Evolutionary conservation across 1,284 basidiomycete species (phyloP), one percentile per base, ranked within the genome.

Genomic region (Ceratobasidium papillatum): DNA sequence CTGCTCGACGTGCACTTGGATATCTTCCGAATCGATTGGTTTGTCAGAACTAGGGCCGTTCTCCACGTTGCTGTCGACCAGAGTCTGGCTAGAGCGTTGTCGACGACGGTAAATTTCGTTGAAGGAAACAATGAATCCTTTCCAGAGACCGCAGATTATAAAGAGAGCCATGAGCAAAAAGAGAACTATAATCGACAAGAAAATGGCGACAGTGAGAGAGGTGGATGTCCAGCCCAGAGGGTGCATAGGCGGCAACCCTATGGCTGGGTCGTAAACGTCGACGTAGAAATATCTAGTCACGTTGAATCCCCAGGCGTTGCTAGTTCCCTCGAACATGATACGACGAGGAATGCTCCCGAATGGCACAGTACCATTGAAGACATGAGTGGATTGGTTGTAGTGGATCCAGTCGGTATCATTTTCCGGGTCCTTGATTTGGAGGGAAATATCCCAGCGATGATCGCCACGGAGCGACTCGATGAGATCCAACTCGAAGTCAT

Each of bases 261-360:
- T 36, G 32, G 9, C 2, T 38, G 47, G 51, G 27, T 68, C 41
- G 51, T 30, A 25, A 32, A 68, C 27, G n/a, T 19, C 25, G 27
- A 68, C 17, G 9, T 25, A 25, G 51, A 52, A 68, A 12, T 34
- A 12, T n/a, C 34, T 68, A 30, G 65, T 34, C 19, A 51, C 22
- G 25, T 68, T 68, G 27, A 68, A 68, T n/a, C 65, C 65, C 65
- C 65, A 68, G 41, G 65, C 65, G 36, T 68, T 56, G 22, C 65
- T 56, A 4, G 45, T 68, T 3, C 11, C 34, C 32, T 56, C 49
- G 51, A 47, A 68, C 22, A 19, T 30, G 30, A 68, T 68, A 12
- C 51, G 25, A 9, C 65, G 65, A 27, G 65, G 34, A 68, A 34
- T 7, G 34, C 65, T 68, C 8, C 49, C 51, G 11, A 27, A 12